Evolutionary conservation across 2,329 filamentous ascomycete genomes (phyloP).

Genomic region (Monilinia vaccinii-corymbosi): DNA sequence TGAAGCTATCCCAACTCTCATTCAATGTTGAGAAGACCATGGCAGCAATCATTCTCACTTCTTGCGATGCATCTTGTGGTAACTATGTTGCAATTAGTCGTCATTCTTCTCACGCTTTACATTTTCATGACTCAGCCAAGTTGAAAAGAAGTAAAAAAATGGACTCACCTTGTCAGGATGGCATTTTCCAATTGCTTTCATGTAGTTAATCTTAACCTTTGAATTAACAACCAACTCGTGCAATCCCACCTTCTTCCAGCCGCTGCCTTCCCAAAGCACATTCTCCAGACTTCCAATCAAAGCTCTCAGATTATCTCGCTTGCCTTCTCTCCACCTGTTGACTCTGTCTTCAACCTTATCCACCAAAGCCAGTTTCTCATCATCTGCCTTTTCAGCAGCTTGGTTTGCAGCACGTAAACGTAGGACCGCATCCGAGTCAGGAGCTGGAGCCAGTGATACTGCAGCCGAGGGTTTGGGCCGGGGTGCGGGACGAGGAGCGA

Average conservation of each 20-base stretch:
- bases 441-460: conserved; percentile 33
- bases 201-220: conserved; percentile 95
- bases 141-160: conserved; percentile 9
- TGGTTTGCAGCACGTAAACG: conserved; percentile 75
- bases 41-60: conserved; percentile 56
- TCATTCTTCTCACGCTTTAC: background rate
- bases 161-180: conserved; percentile 90
- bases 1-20: conserved; percentile 67
- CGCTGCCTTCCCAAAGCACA: conserved; percentile 84
- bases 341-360: conserved; percentile 79
- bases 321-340: conserved; percentile 76
- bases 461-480: conserved; percentile 36
- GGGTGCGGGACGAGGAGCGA: conserved; percentile 52
- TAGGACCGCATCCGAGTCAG: conserved; percentile 67
- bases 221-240: conserved; percentile 85
- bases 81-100: conserved; percentile 36
- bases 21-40: conserved; percentile 60
- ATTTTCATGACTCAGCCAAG: background rate
- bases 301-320: conserved; percentile 84
- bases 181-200: conserved; percentile 98
- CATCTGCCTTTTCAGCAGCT: conserved; percentile 76
- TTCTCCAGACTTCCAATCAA: conserved; percentile 77
- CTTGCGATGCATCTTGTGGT: conserved; percentile 54
- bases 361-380: conserved; percentile 82
- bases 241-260: conserved; percentile 96